Evolutionary conservation across 2,329 filamentous ascomycete genomes (phyloP).

Genomic region (Decorospora gaudefroyi): DNA sequence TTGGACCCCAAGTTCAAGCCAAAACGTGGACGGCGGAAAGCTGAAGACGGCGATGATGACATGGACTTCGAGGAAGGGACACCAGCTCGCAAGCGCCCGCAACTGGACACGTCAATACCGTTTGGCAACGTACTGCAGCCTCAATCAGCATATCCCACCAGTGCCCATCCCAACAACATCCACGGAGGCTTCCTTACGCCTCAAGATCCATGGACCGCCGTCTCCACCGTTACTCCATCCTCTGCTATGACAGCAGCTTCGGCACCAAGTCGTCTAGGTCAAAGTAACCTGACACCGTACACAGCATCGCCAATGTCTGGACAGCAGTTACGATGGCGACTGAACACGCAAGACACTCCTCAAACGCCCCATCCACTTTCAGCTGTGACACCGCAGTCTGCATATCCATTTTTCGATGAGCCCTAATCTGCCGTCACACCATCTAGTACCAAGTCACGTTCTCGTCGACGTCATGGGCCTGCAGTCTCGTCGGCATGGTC

Average conservation of each 20-base stretch:
- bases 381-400: slow-evolving; percentile 70
- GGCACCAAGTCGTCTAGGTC: slow-evolving; percentile 42
- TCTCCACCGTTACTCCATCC: slow-evolving; percentile 46
- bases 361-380: slow-evolving; percentile 75
- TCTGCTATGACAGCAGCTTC: slow-evolving; percentile 44
- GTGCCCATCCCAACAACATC: slow-evolving; percentile 61
- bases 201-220: slow-evolving; percentile 54
- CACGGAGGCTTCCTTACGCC: slow-evolving; percentile 48
- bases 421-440: slow-evolving; percentile 76
- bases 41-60: slow-evolving; percentile 61
- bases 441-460: slow-evolving; percentile 56
- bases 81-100: slow-evolving; percentile 61
- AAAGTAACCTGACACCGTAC: slow-evolving; percentile 47
- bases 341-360: slow-evolving; percentile 65
- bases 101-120: slow-evolving; percentile 59
- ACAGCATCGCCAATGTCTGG: slow-evolving; percentile 51
- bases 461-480: slow-evolving; percentile 72
- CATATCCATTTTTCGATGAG: slow-evolving; percentile 59
- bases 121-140: slow-evolving; percentile 46
- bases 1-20: slow-evolving; percentile 75
- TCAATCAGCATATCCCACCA: slow-evolving; percentile 57
- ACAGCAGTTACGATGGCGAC: slow-evolving; percentile 54
- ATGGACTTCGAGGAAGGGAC: slow-evolving; percentile 55
- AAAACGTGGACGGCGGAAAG: slow-evolving; percentile 65
- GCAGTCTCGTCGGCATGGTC: slow-evolving; percentile 92